These are phyloP conservation scores for Moricandia arvensis DNA, from an alignment of 345 rosid species.

Conservation along the genomic window DNA sequence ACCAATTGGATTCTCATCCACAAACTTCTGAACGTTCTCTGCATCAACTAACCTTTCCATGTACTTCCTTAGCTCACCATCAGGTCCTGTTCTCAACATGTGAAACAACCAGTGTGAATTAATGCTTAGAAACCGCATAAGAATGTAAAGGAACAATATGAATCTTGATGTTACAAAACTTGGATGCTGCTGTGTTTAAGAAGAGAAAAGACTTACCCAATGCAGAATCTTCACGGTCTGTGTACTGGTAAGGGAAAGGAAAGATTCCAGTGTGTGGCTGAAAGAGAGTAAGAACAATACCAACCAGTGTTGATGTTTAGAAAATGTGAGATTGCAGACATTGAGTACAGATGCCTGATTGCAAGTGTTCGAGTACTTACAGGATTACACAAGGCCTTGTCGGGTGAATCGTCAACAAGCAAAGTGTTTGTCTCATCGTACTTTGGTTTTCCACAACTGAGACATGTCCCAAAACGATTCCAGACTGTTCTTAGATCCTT, in stretches of 20 bases:
- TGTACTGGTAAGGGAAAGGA: slow-evolving; percentile 58
- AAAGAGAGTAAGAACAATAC: slow-evolving; percentile 11
- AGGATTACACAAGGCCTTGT: slow-evolving; percentile 84
- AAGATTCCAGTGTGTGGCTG: slow-evolving; percentile 76
- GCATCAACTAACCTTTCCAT: slow-evolving; percentile 62
- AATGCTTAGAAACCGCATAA: neutral
- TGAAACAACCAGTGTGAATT: neutral
- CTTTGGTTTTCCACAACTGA: slow-evolving; percentile 58
- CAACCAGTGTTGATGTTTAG: neutral
- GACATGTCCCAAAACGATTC: slow-evolving; percentile 46
- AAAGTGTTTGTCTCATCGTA: slow-evolving; percentile 75
- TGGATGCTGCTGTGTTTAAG: neutral
- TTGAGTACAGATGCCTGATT: slow-evolving; percentile 4
- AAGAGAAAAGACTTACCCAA: slow-evolving; percentile 57
- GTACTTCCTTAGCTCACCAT: slow-evolving; percentile 73
- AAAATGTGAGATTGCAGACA: neutral
- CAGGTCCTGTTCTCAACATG: slow-evolving; percentile 51
- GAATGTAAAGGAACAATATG: neutral
- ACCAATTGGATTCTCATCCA: slow-evolving; percentile 73
- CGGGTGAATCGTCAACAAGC: slow-evolving; percentile 81
- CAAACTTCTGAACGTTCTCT: slow-evolving; percentile 55
- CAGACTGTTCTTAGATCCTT: slow-evolving; percentile 72
- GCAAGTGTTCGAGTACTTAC: slow-evolving; percentile 35
- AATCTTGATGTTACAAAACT: slow-evolving; percentile 9
- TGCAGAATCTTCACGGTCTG: slow-evolving; percentile 47